Evolutionary conservation across 345 rosid genomes (phyloP).

Genomic region (Eucalyptus virginea): DNA sequence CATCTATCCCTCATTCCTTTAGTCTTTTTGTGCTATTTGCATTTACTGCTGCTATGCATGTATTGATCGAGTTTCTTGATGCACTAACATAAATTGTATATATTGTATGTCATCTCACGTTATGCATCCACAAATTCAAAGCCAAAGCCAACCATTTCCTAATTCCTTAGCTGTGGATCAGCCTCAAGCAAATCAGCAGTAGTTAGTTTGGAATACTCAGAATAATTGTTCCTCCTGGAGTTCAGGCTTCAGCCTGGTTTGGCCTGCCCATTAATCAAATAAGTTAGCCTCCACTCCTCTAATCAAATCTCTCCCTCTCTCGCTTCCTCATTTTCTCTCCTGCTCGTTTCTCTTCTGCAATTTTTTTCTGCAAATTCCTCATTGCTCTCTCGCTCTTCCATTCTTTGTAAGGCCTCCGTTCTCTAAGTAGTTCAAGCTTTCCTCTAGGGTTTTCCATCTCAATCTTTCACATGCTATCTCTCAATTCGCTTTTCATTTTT

Average conservation of each 20-base stretch:
- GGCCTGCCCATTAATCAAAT: background rate
- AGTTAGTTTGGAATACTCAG: slow-evolving; percentile 51
- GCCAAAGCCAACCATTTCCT: slow-evolving; percentile 49
- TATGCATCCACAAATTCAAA: slow-evolving; percentile 35
- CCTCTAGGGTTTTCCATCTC: background rate
- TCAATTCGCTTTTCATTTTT: background rate
- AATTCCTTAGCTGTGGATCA: slow-evolving; percentile 41
- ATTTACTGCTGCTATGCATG: background rate
- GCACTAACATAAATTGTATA: background rate
- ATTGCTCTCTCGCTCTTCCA: background rate
- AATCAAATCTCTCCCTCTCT: background rate
- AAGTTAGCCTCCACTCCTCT: background rate
- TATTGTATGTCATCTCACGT: slow-evolving; percentile 8
- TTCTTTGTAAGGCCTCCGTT: background rate
- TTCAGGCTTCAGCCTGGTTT: slow-evolving; percentile 32
- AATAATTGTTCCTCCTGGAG: slow-evolving; percentile 37
- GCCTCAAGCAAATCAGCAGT: slow-evolving; percentile 56
- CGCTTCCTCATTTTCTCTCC: background rate
- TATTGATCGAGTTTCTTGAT: background rate
- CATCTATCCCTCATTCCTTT: background rate
- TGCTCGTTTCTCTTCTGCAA: background rate
- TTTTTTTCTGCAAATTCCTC: background rate
- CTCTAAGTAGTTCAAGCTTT: background rate
- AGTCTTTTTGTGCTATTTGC: background rate
- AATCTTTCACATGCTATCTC: background rate